Percentiles rank a stretch among this genome's conserved stretches.
These are phyloP conservation scores for Neophaeococcomyces aloes DNA, from an alignment of 2,329 filamentous ascomycete genomes.

Conservation along the genomic window DNA sequence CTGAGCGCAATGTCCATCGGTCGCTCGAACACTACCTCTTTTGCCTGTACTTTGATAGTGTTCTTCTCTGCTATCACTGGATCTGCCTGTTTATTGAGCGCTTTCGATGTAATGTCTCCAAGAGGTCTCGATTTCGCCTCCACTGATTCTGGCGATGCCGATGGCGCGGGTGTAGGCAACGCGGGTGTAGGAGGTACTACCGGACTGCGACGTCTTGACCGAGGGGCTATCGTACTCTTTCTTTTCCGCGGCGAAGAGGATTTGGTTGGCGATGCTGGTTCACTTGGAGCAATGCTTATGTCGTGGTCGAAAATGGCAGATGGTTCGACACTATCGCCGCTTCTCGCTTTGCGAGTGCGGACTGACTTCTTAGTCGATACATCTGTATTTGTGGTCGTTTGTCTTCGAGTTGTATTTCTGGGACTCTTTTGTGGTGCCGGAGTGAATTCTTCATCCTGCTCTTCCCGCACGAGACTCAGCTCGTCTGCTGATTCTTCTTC, in stretches of 20 bases:
- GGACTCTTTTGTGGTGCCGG: constrained; percentile 55
- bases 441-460: constrained; percentile 69
- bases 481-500: constrained; percentile 72
- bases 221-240: constrained; percentile 45
- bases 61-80: constrained; percentile 34
- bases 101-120: constrained; percentile 60
- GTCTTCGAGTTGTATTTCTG: constrained; percentile 48
- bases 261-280: constrained; percentile 46
- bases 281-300: constrained; percentile 36
- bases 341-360: constrained; percentile 36
- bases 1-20: constrained; percentile 92
- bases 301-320: constrained; percentile 52
- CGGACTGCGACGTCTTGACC: constrained; percentile 32
- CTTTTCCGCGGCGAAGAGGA: constrained; percentile 53
- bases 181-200: constrained; percentile 26
- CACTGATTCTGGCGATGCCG: constrained; percentile 47
- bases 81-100: constrained; percentile 51
- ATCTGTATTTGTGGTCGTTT: constrained; percentile 39
- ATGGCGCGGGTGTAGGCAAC: constrained; percentile 39
- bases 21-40: constrained; percentile 69
- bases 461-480: constrained; percentile 38
- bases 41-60: constrained; percentile 53
- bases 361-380: constrained; percentile 28
- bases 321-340: constrained; percentile 45
- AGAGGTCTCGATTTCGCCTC: constrained; percentile 50